Percentiles rank a stretch among this genome's conserved stretches.
These are phyloP conservation scores for Adansonia gregorii DNA, from an alignment of 441 rosid species.

Conservation along the genomic window DNA sequence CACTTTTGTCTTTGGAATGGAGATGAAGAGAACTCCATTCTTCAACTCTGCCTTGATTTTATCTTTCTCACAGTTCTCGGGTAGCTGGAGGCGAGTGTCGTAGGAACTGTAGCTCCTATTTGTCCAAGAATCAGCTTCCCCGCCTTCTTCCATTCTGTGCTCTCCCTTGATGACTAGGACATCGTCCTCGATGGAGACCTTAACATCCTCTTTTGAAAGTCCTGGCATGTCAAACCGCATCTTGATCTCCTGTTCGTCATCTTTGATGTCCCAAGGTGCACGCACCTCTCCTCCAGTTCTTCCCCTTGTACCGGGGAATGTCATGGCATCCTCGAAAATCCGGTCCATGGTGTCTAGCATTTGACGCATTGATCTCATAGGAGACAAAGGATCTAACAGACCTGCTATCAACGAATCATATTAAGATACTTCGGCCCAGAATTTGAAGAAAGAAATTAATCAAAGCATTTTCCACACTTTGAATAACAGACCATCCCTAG, in stretches of 20 bases:
- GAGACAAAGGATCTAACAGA: slow-evolving; percentile 63
- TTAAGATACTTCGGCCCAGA: background rate
- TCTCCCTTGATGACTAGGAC: slow-evolving; percentile 65
- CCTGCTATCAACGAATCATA: slow-evolving; percentile 36
- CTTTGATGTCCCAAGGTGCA: slow-evolving; percentile 78
- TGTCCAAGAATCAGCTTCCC: slow-evolving; percentile 51
- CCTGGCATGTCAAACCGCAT: slow-evolving; percentile 94
- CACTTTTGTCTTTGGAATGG: slow-evolving; percentile 64
- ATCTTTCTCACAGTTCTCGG: slow-evolving; percentile 62
- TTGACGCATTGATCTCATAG: slow-evolving; percentile 78
- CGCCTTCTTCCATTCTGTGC: slow-evolving; percentile 52
- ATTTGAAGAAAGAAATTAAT: background rate
- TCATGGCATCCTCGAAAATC: slow-evolving; percentile 59
- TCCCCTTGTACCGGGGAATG: slow-evolving; percentile 42
- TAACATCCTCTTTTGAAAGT: slow-evolving; percentile 71
- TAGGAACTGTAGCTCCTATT: slow-evolving; percentile 53
- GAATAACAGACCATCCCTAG: too few species aligned
- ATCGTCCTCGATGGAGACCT: slow-evolving; percentile 65
- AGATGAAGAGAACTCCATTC: slow-evolving; percentile 70
- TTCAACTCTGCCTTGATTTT: slow-evolving; percentile 73
- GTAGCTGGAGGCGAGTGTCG: slow-evolving; percentile 63
- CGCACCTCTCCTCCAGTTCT: slow-evolving; percentile 47
- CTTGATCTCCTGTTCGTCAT: slow-evolving; percentile 70
- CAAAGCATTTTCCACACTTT: background rate
- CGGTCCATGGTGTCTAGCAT: slow-evolving; percentile 82